These are phyloP conservation scores for Aspergillus mulundensis DNA, from an alignment of 495 filamentous ascomycete genomes.

Conservation along the genomic window DNA sequence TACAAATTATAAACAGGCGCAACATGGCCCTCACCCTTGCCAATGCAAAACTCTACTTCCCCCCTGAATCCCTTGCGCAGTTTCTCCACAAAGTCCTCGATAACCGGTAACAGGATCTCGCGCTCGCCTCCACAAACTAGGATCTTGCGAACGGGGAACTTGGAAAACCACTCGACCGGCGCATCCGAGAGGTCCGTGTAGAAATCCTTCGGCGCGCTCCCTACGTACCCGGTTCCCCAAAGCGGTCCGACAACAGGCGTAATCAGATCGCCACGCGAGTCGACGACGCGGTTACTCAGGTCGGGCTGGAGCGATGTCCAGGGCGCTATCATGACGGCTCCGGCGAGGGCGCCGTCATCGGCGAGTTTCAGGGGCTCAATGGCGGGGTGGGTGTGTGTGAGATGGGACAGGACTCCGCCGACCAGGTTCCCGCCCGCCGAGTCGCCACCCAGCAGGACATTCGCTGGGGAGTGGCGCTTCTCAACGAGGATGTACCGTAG, in stretches of 20 bases:
- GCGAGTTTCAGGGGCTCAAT: slow-evolving; percentile 30
- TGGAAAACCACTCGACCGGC: slow-evolving; percentile 50
- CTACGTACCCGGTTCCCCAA: slow-evolving; percentile 51
- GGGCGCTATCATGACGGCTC: slow-evolving; percentile 52
- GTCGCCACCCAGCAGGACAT: slow-evolving; percentile 58
- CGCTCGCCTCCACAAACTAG: slow-evolving; percentile 53
- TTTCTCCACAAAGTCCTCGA: slow-evolving; percentile 46
- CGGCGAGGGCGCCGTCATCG: slow-evolving; percentile 29
- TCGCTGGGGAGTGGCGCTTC: slow-evolving; percentile 33
- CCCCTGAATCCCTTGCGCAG: slow-evolving; percentile 28
- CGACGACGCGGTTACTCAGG: slow-evolving; percentile 36
- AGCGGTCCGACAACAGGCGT: slow-evolving; percentile 32
- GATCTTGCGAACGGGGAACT: slow-evolving; percentile 42
- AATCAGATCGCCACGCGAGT: slow-evolving; percentile 52
- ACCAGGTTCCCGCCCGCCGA: slow-evolving; percentile 63
- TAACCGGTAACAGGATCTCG: slow-evolving; percentile 59
- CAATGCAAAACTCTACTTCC: slow-evolving; percentile 35
- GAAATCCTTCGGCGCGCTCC: slow-evolving; percentile 39
- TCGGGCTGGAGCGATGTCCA: slow-evolving; percentile 51
- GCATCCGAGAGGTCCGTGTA: slow-evolving; percentile 54
- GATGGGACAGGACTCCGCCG: slow-evolving; percentile 54
- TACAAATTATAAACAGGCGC: slow-evolving; percentile 42
- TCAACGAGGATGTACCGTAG: slow-evolving; percentile 50
- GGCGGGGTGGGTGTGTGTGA: slow-evolving; percentile 56
- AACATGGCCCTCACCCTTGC: slow-evolving; percentile 39